These are phyloP conservation scores for Lodderomyces theae DNA, from an alignment of 1,139 yeast genomes.

Conservation along the genomic window DNA sequence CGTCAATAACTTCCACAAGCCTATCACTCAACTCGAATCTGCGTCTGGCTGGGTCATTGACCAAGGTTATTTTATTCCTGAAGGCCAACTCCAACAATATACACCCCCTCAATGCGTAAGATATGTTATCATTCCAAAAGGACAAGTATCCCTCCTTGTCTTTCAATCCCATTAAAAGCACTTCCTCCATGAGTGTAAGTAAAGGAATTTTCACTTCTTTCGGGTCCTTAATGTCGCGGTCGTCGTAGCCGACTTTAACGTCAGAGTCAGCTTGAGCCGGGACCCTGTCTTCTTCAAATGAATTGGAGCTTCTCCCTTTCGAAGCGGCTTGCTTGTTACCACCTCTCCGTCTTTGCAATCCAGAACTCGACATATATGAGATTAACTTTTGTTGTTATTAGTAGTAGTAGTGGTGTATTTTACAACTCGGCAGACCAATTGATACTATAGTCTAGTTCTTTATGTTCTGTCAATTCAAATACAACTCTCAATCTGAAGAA, in stretches of 20 bases:
- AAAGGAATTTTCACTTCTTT: constrained; percentile 56
- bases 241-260: constrained; percentile 81
- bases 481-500: no score
- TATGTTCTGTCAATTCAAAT: no score
- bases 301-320: constrained; percentile 10
- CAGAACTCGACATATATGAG: constrained; percentile 26
- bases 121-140: constrained; percentile 97
- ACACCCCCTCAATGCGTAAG: constrained; percentile 94
- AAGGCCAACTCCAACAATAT: constrained; percentile 88
- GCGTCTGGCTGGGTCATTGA: constrained; percentile 91
- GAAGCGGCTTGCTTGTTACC: constrained; percentile 21
- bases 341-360: constrained; percentile 51
- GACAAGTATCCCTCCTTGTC: constrained; percentile 95
- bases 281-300: constrained; percentile 13
- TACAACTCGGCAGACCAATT: not conserved
- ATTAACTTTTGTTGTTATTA: not conserved
- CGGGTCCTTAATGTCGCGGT: constrained; percentile 57
- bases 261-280: constrained; percentile 17
- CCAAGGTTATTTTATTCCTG: constrained; percentile 82
- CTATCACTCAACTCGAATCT: constrained; percentile 87
- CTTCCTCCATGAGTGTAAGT: constrained; percentile 94
- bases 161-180: constrained; percentile 83
- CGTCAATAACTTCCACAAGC: constrained; percentile 80
- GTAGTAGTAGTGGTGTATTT: no score
- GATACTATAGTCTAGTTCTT: not conserved